A percentile compares a stretch with the other conserved stretches of the same genome.
These are phyloP conservation scores for Fomitopsis schrenkii DNA, from an alignment of 1,284 basidiomycete genomes.

Conservation along the genomic window DNA sequence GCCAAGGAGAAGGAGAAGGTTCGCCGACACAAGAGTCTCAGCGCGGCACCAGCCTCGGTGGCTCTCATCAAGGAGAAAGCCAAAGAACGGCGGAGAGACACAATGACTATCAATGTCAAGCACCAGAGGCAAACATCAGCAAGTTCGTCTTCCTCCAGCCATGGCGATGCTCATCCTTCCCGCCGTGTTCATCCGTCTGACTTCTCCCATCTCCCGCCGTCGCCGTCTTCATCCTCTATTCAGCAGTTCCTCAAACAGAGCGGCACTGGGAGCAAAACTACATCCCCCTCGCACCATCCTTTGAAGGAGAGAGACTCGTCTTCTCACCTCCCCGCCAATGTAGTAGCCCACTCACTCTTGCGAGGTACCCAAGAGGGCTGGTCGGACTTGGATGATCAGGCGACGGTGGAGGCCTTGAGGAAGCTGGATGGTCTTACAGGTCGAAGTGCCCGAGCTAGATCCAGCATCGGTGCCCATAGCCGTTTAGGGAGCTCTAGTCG, in stretches of 20 bases:
- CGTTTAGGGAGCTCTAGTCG: constrained; percentile 55
- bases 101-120: constrained; percentile 44
- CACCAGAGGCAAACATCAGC: constrained; percentile 65
- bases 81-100: constrained; percentile 68
- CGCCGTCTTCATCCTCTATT: constrained; percentile 81
- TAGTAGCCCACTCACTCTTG: constrained; percentile 69
- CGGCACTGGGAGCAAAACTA: constrained; percentile 39
- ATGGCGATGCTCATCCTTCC: constrained; percentile 43
- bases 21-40: constrained; percentile 73
- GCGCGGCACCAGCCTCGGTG: constrained; percentile 42
- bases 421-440: constrained; percentile 89
- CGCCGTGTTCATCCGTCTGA: constrained; percentile 68
- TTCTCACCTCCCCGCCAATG: constrained; percentile 53
- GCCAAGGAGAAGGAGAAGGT: constrained; percentile 42
- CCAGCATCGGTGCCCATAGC: constrained; percentile 63
- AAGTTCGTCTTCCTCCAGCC: constrained; percentile 61
- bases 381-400: constrained; percentile 81
- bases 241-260: constrained; percentile 74
- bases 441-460: constrained; percentile 57
- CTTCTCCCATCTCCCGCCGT: constrained; percentile 85
- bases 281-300: constrained; percentile 40
- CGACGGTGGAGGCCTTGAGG: constrained; percentile 86
- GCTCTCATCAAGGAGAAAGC: constrained; percentile 40
- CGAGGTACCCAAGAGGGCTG: constrained; percentile 82
- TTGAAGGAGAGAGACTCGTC: constrained; percentile 37